Base-by-base conservation (phyloP, 2,329 filamentous ascomycete genomes). In the Apiospora koreana region DNA sequence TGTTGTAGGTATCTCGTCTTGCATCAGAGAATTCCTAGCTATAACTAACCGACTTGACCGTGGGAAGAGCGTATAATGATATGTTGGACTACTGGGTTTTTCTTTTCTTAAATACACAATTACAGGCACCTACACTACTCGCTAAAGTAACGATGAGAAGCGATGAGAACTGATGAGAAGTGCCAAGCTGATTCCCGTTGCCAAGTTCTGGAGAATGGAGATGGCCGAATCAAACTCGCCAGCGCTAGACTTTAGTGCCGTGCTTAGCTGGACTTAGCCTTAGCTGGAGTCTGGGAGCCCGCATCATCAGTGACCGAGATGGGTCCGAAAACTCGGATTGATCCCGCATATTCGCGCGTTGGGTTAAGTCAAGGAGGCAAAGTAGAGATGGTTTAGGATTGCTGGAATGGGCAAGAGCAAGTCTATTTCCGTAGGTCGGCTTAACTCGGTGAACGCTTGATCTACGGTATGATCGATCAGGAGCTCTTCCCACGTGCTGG, bases 51-150 rank as follows among this genome's bases (percentile, higher is more conserved):
- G n/a, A 46, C 8, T 21, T 5, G 21, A 10, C 38, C 38, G 45
- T 18, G n/a, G 46, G 23, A 25, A 81, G 80, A 69, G 79, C 79
- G 14, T 81, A 81, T 69, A 80, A 82, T 62, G 78, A 82, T 68
- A 81, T 82, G 75, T 74, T 78, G n/a, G n/a, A n/a, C n/a, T n/a
- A n/a, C n/a, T n/a, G n/a, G n/a, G n/a, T 41, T 21, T 45, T 45
- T 45, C 14, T 3, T 21, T n/a, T n/a, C n/a, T n/a, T n/a, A n/a
- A n/a, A n/a, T n/a, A n/a, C n/a, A n/a, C n/a, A n/a, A n/a, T n/a
- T n/a, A n/a, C n/a, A n/a, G n/a, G n/a, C n/a, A n/a, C n/a, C n/a
- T n/a, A n/a, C n/a, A n/a, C n/a, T n/a, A n/a, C n/a, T n/a, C n/a
- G n/a, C n/a, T n/a, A n/a, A n/a, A n/a, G n/a, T n/a, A n/a, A n/a